Conservation (phyloP, 768 basidiomycete genomes). For the Trametes meyenii region DNA sequence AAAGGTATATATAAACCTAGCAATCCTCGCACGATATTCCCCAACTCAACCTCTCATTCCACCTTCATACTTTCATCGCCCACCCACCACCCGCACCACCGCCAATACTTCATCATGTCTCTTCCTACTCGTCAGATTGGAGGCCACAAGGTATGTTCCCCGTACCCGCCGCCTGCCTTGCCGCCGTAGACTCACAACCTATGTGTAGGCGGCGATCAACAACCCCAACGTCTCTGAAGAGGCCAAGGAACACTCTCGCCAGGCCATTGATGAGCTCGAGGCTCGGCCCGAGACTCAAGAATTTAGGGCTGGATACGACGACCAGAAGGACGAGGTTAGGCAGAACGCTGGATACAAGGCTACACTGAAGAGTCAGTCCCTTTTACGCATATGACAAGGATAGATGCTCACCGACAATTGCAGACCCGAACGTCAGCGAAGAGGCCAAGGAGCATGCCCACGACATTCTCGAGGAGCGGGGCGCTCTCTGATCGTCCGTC, state of each 20-base stretch:
- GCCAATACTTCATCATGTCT: constrained; percentile 21
- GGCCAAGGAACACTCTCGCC: constrained; percentile 36
- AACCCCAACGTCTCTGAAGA: constrained; percentile 37
- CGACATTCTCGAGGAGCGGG: constrained; percentile 28
- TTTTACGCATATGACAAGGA: no score
- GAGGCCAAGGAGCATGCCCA: constrained; percentile 34
- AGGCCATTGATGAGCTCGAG: constrained; percentile 30
- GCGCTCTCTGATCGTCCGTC: constrained; percentile 24
- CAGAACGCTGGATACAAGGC: constrained; percentile 35
- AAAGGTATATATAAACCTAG: background rate
- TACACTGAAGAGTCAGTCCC: constrained; percentile 30
- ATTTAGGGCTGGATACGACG: constrained; percentile 16
- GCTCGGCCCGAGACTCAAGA: constrained; percentile 21
- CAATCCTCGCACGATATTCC: background rate
- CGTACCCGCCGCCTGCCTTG: background rate
- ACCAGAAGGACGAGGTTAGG: constrained; percentile 28
- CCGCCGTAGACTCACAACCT: background rate
- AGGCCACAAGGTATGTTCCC: constrained; percentile 28
- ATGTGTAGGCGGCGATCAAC: constrained; percentile 30
- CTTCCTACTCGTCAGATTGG: constrained; percentile 27
- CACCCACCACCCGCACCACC: background rate
- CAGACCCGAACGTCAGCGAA: constrained; percentile 33
- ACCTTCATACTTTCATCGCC: background rate
- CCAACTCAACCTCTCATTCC: no score
- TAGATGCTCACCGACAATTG: background rate